Evolutionary conservation across 2,329 filamentous ascomycete genomes (phyloP).

Genomic region (Grosmannia huntii): DNA sequence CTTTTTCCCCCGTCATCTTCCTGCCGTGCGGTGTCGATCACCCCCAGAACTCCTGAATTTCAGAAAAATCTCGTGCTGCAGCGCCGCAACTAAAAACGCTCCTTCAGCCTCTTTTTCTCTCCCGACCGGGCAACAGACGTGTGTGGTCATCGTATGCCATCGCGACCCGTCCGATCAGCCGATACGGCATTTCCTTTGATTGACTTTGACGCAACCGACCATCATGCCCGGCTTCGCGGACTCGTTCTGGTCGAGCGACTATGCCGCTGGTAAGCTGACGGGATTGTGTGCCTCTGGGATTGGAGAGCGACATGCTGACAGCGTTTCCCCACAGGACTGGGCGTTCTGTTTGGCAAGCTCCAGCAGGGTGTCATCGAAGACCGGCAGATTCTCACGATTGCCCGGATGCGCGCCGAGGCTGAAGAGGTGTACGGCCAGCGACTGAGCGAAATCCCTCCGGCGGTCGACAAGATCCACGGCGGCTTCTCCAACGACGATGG

Average conservation of each 20-base stretch:
- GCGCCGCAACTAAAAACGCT: too few species aligned
- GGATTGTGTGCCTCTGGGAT: too few species aligned
- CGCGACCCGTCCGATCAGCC: neutral
- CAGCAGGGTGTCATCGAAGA: constrained; percentile 95
- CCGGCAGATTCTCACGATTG: constrained; percentile 82
- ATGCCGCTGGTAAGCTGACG: constrained; percentile 60
- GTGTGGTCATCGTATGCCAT: neutral
- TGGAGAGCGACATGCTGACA: too few species aligned
- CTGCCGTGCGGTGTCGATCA: neutral
- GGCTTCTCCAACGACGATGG: constrained; percentile 90
- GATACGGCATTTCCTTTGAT: neutral
- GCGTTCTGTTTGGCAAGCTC: constrained; percentile 89
- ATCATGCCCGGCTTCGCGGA: constrained; percentile 82
- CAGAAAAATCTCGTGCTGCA: neutral
- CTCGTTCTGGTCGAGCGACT: constrained; percentile 97
- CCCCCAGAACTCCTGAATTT: neutral
- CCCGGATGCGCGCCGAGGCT: constrained; percentile 87
- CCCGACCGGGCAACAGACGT: neutral
- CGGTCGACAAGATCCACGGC: constrained; percentile 67
- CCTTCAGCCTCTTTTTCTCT: neutral
- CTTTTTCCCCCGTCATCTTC: neutral
- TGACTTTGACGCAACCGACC: constrained; percentile 8
- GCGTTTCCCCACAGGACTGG: constrained; percentile 45
- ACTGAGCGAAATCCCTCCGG: constrained; percentile 67
- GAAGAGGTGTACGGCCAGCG: constrained; percentile 80